A percentile compares a stretch with the other conserved stretches of the same genome.
These are phyloP conservation scores for Nigrospora sphaerica DNA, from an alignment of 2,329 filamentous ascomycete species.

Conservation along the genomic window DNA sequence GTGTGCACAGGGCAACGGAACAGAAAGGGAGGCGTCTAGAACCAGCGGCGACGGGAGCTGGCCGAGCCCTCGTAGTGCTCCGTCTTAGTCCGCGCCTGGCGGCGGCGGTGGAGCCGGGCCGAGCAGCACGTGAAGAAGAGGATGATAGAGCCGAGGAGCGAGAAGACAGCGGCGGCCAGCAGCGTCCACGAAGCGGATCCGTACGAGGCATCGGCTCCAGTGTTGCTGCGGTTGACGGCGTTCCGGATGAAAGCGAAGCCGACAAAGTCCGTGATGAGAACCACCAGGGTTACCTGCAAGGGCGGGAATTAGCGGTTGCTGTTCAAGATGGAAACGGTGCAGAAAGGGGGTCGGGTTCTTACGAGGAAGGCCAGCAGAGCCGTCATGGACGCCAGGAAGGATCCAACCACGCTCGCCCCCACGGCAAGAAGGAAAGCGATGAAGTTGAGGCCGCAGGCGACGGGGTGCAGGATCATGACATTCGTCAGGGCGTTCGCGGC, in stretches of 20 bases:
- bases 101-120: background rate
- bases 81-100: background rate
- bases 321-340: no score
- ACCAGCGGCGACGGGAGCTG: background rate
- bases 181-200: conserved; percentile 49
- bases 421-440: conserved; percentile 50
- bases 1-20: no score
- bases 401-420: conserved; percentile 35
- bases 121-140: conserved; percentile 51
- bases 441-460: conserved; percentile 49
- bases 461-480: conserved; percentile 56
- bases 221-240: conserved; percentile 40
- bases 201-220: conserved; percentile 31
- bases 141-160: conserved; percentile 45
- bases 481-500: conserved; percentile 44
- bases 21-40: background rate
- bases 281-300: conserved; percentile 31
- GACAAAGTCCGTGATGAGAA: conserved; percentile 50
- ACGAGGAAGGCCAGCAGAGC: conserved; percentile 34
- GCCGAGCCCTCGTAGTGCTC: background rate
- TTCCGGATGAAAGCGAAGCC: conserved; percentile 45
- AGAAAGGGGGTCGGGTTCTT: no score
- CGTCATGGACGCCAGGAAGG: conserved; percentile 40
- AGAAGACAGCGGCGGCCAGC: conserved; percentile 42
- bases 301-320: no score